A percentile compares a stretch with the other conserved stretches of the same genome.
Conservation (phyloP, 805 yeast species). For the Vanderwaltozyma yarrowii region DNA sequence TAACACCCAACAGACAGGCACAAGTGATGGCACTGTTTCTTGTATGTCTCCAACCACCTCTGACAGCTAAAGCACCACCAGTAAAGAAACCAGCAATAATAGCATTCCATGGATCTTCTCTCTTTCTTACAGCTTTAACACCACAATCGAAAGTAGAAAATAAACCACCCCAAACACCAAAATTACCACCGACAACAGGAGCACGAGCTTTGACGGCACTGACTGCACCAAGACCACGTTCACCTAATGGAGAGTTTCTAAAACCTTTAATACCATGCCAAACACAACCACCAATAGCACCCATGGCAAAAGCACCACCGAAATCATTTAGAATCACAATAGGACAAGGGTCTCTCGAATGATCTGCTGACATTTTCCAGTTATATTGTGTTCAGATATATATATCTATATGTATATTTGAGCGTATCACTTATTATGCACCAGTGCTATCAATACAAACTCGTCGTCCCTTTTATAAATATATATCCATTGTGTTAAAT, state of each 20-base stretch:
- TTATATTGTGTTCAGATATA: too few species aligned
- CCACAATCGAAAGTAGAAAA: constrained; percentile 94
- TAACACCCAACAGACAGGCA: constrained; percentile 91
- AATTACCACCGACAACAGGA: constrained; percentile 97
- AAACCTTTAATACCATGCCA: constrained; percentile 99
- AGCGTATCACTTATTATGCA: too few species aligned
- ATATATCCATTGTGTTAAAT: too few species aligned
- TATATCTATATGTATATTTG: too few species aligned
- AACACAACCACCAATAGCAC: constrained; percentile 95
- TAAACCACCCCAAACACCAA: constrained; percentile 99
- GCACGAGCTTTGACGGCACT: constrained; percentile 92
- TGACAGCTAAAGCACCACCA: constrained; percentile 94
- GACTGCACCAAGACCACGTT: constrained; percentile 81
- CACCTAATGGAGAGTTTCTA: constrained; percentile 96
- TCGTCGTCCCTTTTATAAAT: too few species aligned
- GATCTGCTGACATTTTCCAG: constrained; percentile 91
- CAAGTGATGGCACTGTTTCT: constrained; percentile 95
- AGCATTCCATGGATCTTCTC: constrained; percentile 98
- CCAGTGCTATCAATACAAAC: too few species aligned
- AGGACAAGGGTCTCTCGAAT: constrained; percentile 99
- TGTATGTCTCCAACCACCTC: constrained; percentile 98
- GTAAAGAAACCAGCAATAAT: constrained; percentile 96
- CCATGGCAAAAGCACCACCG: constrained; percentile 99
- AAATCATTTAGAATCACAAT: constrained; percentile 91
- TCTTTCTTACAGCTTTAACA: constrained; percentile 88